Conservation (phyloP, 208 protist species). For the Borovskyia barvae region DNA sequence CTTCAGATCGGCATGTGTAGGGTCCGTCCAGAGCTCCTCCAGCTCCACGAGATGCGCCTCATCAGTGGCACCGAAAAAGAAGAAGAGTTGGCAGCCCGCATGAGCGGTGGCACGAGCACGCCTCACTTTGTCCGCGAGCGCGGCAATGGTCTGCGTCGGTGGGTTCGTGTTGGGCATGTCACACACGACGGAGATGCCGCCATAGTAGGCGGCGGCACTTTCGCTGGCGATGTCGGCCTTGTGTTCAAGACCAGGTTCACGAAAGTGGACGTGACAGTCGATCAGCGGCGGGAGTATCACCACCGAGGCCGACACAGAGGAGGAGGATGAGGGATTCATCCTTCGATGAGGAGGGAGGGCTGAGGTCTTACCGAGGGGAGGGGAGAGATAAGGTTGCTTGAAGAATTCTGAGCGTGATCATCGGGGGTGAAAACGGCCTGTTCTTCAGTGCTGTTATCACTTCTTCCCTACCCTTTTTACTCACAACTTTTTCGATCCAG, state of each 20-base stretch:
- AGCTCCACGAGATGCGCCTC: constrained; percentile 62
- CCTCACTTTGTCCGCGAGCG: constrained; percentile 69
- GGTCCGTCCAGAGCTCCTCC: constrained; percentile 69
- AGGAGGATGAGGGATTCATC: not conserved
- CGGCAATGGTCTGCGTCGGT: constrained; percentile 69
- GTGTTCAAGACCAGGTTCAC: constrained; percentile 91
- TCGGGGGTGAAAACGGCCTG: too few species aligned
- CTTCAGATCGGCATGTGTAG: constrained; percentile 44
- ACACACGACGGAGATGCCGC: constrained; percentile 82
- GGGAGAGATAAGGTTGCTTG: too few species aligned
- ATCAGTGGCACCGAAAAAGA: constrained; percentile 83
- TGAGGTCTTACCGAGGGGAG: too few species aligned
- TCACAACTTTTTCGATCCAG: too few species aligned
- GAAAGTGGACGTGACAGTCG: constrained; percentile 94
- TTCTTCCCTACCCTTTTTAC: too few species aligned
- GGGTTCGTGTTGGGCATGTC: constrained; percentile 90
- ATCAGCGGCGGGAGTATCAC: constrained; percentile 80
- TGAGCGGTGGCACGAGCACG: constrained; percentile 28
- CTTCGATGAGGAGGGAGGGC: too few species aligned
- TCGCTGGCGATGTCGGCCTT: constrained; percentile 93
- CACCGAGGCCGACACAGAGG: constrained; percentile 10
- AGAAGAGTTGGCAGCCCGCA: constrained; percentile 46
- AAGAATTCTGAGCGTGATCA: too few species aligned
- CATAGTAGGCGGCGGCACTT: constrained; percentile 86
- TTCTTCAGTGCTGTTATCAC: too few species aligned